Evolutionary conservation across 2,329 filamentous ascomycete species (phyloP).

Genomic region (Tympanopsis confertula): DNA sequence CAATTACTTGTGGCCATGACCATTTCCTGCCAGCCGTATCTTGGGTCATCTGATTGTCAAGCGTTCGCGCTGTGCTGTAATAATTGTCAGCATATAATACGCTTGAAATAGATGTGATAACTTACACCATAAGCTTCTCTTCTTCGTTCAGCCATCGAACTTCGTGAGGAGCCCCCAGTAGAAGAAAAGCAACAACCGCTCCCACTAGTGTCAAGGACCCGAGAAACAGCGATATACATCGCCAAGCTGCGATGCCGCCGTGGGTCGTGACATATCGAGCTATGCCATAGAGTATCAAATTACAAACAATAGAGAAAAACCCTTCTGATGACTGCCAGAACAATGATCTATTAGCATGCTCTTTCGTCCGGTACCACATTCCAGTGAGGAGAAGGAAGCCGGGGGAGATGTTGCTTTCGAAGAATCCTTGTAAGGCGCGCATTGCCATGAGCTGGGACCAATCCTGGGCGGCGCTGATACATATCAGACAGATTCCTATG

Average conservation of each 20-base stretch:
- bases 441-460: slow-evolving; percentile 21
- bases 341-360: slow-evolving; percentile 20
- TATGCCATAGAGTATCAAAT: slow-evolving; percentile 22
- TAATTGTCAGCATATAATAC: slow-evolving; percentile 21
- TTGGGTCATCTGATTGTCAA: too few relatives aligned
- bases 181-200: slow-evolving; percentile 17
- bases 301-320: slow-evolving; percentile 21
- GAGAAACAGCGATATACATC: slow-evolving; percentile 24
- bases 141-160: slow-evolving; percentile 20
- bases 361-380: slow-evolving; percentile 22
- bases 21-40: too few relatives aligned
- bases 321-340: slow-evolving; percentile 24
- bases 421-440: slow-evolving; percentile 22
- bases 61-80: slow-evolving; percentile 22
- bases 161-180: slow-evolving; percentile 23
- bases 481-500: slow-evolving; percentile 22
- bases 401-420: slow-evolving; percentile 24
- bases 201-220: slow-evolving; percentile 19
- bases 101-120: too few relatives aligned
- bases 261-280: slow-evolving; percentile 14
- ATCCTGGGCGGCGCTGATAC: slow-evolving; percentile 22
- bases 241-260: slow-evolving; percentile 19
- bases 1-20: too few relatives aligned
- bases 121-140: slow-evolving; percentile 22
- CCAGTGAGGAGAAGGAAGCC: slow-evolving; percentile 24